phyloP scores from a whole-genome alignment of 768 basidiomycete species.

The Suillus alpinus region DNA sequence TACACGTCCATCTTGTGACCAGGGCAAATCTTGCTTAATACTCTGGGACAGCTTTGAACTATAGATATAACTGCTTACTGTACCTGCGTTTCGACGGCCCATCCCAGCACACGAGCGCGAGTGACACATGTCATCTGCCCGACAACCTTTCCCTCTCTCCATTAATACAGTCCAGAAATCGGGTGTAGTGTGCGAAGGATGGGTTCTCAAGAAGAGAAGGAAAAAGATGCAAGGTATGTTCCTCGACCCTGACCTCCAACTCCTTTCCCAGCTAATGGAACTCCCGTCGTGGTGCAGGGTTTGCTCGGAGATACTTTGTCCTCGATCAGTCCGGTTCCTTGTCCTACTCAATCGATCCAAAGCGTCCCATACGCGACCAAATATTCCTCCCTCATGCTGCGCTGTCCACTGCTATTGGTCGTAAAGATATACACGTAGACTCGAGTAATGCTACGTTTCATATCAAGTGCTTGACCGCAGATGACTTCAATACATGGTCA shows the following conservation, averaged over 20 bases:
- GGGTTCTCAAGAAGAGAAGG: conserved; percentile 83
- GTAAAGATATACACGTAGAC: conserved; percentile 81
- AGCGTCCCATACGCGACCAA: conserved; percentile 69
- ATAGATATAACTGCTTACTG: neutral
- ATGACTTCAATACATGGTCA: conserved; percentile 78
- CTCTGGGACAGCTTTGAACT: neutral
- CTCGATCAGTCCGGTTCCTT: conserved; percentile 67
- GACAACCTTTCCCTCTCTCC: conserved; percentile 6
- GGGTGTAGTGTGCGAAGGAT: conserved; percentile 59
- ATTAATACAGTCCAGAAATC: conserved; percentile 8
- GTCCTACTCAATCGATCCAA: conserved; percentile 72
- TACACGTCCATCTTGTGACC: neutral
- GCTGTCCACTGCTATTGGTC: conserved; percentile 70
- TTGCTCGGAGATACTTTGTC: conserved; percentile 80
- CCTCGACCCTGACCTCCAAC: neutral
- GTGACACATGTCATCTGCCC: conserved; percentile 14
- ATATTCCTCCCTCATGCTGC: conserved; percentile 66
- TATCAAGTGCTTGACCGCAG: conserved; percentile 68
- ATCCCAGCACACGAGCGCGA: neutral
- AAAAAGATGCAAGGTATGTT: conserved; percentile 82
- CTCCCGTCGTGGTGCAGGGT: conserved; percentile 45
- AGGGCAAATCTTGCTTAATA: neutral
- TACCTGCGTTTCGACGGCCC: neutral
- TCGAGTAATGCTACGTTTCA: conserved; percentile 77
- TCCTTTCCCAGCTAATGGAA: neutral